Base-by-base conservation (phyloP, 495 filamentous ascomycete species). In the Lasiosphaeriaceae sp. region DNA sequence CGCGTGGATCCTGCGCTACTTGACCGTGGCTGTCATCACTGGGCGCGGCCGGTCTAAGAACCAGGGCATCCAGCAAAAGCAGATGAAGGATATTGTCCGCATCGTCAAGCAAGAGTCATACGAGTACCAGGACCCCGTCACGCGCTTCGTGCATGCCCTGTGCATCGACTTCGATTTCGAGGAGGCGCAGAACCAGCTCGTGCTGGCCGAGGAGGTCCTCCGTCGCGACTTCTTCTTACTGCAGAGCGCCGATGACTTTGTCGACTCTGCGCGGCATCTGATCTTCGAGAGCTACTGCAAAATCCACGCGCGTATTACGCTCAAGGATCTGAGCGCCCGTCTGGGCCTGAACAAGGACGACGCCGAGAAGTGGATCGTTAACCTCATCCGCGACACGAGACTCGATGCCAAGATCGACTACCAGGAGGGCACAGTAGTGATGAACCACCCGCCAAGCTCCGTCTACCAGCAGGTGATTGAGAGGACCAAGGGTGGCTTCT, bases 361-460 rank as follows among this genome's bases (percentile, higher is more conserved):
- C 64, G 94, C 95, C 61, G 94, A 98, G 85, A 97, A 97, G 80
- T 97, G 95, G 95, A 98, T 98, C 62, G 94, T 98, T 57, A 98
- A 98, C 77, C 83, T 97, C 45, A 98, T 98, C 76, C 86, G 94
- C 56, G 94, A 98, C 71, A 98, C 94, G 2, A 82, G 94, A 50
- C 90, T 98, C 41, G 94, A 98, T 66, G 94, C 95, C 59, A 98
- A 98, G 83, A 95, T 98, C 62, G 94, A 98, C 73, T 97, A 96
- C 76, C 89, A 97, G 79, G 90, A 92, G 76, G 94, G 94, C 63
- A 98, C 94, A 41, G 94, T 98, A 24, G 85, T 98, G 57, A 98
- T 98, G 94, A 98, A 98, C 78, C 94, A 98, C 77, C 94, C 94
- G 45, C 92, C 94, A 19, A 91, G 92, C 77, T 95, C 89, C 24